Conservation (phyloP, 2,329 filamentous ascomycete species). For the Monosporascus cannonballus region DNA sequence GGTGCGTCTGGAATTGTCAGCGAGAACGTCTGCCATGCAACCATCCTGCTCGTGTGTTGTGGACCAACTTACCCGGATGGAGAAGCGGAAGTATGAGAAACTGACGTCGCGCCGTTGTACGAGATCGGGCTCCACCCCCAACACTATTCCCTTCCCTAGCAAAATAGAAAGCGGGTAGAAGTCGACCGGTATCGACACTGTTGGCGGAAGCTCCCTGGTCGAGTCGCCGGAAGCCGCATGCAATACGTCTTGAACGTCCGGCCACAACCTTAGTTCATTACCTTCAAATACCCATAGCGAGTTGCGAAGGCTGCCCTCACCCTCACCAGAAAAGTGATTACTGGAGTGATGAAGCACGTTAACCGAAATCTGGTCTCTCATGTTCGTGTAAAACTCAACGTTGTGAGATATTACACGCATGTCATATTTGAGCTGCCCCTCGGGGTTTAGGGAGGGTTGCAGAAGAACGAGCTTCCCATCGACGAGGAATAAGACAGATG, state of each 20-base stretch:
- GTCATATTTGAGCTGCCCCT: constrained; percentile 88
- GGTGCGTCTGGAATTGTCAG: constrained; percentile 60
- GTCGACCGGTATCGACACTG: constrained; percentile 77
- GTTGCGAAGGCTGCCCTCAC: constrained; percentile 58
- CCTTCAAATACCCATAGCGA: constrained; percentile 96
- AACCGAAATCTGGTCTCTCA: constrained; percentile 70
- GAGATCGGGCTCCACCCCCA: constrained; percentile 87
- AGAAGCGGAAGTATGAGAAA: constrained; percentile 85
- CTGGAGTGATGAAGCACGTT: constrained; percentile 18
- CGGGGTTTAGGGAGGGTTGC: constrained; percentile 76
- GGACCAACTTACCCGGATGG: constrained; percentile 65
- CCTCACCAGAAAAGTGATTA: constrained; percentile 24
- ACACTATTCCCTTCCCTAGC: constrained; percentile 80
- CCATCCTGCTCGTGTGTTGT: not conserved
- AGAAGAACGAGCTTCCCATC: constrained; percentile 93
- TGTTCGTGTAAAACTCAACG: constrained; percentile 89
- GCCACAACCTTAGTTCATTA: constrained; percentile 78
- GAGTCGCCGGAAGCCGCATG: constrained; percentile 61
- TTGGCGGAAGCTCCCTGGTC: constrained; percentile 63
- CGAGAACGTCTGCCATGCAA: not conserved
- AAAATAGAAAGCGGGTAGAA: constrained; percentile 90
- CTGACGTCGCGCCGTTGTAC: constrained; percentile 88
- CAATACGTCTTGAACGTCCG: constrained; percentile 79
- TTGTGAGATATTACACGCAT: constrained; percentile 96
- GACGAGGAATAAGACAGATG: constrained; percentile 91